These are phyloP conservation scores for Suillus ampliporus DNA, from an alignment of 768 basidiomycete genomes.

Conservation along the genomic window DNA sequence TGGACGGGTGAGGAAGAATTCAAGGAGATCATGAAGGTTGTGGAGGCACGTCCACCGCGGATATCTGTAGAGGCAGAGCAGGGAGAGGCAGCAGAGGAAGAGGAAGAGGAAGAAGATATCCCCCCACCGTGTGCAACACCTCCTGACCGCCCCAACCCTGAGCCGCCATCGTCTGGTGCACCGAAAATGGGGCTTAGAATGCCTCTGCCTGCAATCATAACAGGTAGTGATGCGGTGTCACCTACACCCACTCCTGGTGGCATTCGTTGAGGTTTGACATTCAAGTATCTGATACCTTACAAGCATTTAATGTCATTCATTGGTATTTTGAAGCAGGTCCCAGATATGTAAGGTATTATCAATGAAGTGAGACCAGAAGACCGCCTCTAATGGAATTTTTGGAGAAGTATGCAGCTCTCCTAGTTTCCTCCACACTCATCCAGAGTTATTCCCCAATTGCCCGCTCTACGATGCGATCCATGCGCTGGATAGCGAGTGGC, in stretches of 20 bases:
- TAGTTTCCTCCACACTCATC: not conserved
- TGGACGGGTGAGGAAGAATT: slow-evolving; percentile 72
- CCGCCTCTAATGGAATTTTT: not conserved
- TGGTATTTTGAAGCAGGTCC: not conserved
- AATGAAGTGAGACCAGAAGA: not conserved
- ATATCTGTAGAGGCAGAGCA: not conserved
- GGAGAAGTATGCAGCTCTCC: not conserved
- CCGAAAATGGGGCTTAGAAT: slow-evolving; percentile 47
- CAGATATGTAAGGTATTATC: not conserved
- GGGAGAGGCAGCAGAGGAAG: slow-evolving; percentile 35
- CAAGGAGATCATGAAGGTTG: slow-evolving; percentile 54
- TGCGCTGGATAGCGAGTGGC: not conserved
- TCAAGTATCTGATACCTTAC: not conserved
- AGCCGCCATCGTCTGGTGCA: slow-evolving; percentile 58
- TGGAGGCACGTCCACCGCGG: slow-evolving; percentile 38
- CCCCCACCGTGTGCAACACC: slow-evolving; percentile 49
- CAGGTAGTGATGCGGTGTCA: slow-evolving; percentile 51
- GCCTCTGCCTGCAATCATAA: slow-evolving; percentile 44
- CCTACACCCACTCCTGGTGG: slow-evolving; percentile 46
- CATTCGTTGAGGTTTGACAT: not conserved
- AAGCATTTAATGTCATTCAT: not conserved
- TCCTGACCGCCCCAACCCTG: slow-evolving; percentile 58
- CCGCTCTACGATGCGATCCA: not conserved
- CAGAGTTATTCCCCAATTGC: not conserved
- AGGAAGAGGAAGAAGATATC: too few species aligned